Conservation (phyloP, 352 stramenopile species). For the Phytophthora ohioensis region DNA sequence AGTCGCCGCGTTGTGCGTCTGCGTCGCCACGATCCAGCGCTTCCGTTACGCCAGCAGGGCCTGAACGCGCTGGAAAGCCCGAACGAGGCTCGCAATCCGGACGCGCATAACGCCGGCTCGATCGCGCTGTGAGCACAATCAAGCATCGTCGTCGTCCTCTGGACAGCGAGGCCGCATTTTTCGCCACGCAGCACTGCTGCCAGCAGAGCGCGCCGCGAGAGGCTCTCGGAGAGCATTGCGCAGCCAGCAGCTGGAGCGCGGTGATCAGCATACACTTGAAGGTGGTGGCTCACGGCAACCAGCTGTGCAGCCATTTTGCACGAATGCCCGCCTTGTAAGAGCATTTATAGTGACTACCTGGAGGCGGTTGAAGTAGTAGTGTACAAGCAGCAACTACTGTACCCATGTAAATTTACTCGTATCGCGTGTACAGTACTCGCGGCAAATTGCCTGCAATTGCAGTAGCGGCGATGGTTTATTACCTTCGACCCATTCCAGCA, state of each 20-base stretch:
- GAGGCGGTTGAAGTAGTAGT: too few relatives aligned
- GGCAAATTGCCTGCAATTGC: too few relatives aligned
- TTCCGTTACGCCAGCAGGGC: slow-evolving; percentile 31
- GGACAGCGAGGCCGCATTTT: too few relatives aligned
- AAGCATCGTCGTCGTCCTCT: background rate
- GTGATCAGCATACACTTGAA: slow-evolving; percentile 40
- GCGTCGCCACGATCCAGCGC: slow-evolving; percentile 8
- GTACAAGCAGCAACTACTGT: too few relatives aligned
- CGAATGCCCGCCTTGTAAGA: too few relatives aligned
- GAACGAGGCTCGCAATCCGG: slow-evolving; percentile 5
- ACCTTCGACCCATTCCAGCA: too few relatives aligned
- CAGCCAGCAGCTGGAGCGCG: slow-evolving; percentile 29
- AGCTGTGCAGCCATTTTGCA: slow-evolving; percentile 24
- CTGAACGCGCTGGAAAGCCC: slow-evolving; percentile 1
- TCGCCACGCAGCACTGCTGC: background rate
- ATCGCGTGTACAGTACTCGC: too few relatives aligned
- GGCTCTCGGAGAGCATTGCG: slow-evolving; percentile 7
- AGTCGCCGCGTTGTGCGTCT: slow-evolving; percentile 17
- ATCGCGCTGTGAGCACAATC: slow-evolving; percentile 15
- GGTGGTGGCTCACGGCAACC: background rate
- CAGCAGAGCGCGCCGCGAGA: background rate
- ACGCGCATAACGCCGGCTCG: background rate
- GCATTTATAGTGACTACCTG: too few relatives aligned
- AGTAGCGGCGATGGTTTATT: too few relatives aligned
- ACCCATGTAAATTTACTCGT: too few relatives aligned